A percentile compares a stretch with the other conserved stretches of the same genome.
Evolutionary conservation across 2,329 filamentous ascomycete species (phyloP).

Genomic region (Helicocarpus griseus): DNA sequence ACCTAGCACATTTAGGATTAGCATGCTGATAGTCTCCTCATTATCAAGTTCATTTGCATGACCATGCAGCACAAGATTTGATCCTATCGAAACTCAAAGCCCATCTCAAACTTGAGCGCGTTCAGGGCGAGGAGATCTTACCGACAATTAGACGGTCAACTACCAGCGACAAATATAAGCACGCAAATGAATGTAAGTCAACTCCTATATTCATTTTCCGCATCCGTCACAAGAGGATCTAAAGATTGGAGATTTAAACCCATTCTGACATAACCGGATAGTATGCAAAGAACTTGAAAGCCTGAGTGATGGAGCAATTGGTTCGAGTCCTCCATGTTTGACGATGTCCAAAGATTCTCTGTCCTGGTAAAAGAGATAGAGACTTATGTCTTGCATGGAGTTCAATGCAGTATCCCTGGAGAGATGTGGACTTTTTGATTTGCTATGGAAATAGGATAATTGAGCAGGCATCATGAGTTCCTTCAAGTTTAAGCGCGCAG

Average conservation of each 20-base stretch:
- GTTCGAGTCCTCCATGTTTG: background rate
- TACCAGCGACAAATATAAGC: constrained; percentile 3
- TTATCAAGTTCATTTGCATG: background rate
- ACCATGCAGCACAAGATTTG: constrained; percentile 5
- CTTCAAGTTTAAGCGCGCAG: no score
- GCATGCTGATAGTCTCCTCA: background rate
- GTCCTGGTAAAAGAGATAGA: constrained; percentile 1
- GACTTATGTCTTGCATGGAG: no score
- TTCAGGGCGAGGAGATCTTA: constrained; percentile 7
- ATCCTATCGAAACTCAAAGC: constrained; percentile 10
- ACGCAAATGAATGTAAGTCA: constrained; percentile 2
- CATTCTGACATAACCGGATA: background rate
- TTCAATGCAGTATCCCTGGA: no score
- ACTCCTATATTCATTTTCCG: no score
- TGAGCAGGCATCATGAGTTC: no score
- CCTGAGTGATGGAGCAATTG: background rate
- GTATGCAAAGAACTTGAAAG: constrained; percentile 18
- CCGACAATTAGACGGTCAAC: constrained; percentile 4
- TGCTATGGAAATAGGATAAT: no score
- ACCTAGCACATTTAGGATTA: background rate
- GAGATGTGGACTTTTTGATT: no score
- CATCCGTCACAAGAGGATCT: no score
- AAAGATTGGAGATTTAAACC: background rate
- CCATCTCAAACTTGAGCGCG: constrained; percentile 11
- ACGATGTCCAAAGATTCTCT: background rate